These are phyloP conservation scores for Bretschneidera sinensis DNA, from an alignment of 345 rosid genomes.

Conservation along the genomic window DNA sequence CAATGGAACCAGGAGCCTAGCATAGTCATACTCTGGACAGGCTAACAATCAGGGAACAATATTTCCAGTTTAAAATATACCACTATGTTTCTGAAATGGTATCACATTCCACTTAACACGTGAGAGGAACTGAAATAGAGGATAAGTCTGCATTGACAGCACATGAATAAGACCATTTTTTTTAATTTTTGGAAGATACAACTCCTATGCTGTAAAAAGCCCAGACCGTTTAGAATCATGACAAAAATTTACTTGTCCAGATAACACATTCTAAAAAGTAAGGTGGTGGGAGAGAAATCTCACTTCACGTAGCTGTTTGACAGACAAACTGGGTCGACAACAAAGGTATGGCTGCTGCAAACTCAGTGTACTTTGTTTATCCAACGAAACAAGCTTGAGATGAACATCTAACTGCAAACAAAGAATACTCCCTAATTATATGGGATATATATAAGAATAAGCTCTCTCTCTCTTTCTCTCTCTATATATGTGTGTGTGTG, in stretches of 20 bases:
- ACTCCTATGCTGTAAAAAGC: neutral
- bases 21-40: neutral
- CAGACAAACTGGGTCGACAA: conserved; percentile 62
- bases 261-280: conserved; percentile 7
- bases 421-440: conserved; percentile 9
- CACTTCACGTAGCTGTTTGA: conserved; percentile 80
- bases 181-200: too few species aligned
- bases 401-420: conserved; percentile 58
- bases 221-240: neutral
- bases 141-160: too few species aligned
- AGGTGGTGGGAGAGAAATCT: conserved; percentile 36
- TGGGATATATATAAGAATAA: too few species aligned
- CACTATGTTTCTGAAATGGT: too few species aligned
- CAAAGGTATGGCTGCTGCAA: conserved; percentile 77
- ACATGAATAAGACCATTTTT: too few species aligned
- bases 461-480: too few species aligned
- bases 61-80: too few species aligned
- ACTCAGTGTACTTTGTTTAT: conserved; percentile 45
- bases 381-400: conserved; percentile 72
- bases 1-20: too few species aligned
- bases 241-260: conserved; percentile 10
- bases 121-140: too few species aligned
- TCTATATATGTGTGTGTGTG: too few species aligned
- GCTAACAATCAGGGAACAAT: too few species aligned
- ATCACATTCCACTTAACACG: too few species aligned